Percentiles rank a stretch among this genome's conserved stretches.
Evolutionary conservation across 768 basidiomycete genomes (phyloP).

Genomic region (Podaxis carcinomalis): DNA sequence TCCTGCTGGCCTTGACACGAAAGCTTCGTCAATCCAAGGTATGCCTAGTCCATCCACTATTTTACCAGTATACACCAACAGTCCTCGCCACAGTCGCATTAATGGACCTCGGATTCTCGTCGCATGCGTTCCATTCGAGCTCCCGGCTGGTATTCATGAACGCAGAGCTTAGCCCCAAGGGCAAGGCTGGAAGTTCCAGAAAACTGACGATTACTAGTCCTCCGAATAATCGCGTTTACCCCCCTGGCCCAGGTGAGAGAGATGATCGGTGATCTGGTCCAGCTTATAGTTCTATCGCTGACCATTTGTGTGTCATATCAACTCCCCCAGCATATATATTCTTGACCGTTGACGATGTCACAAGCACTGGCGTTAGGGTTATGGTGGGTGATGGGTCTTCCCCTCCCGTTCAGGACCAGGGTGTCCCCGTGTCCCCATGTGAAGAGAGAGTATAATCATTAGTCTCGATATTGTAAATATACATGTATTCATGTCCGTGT

Average conservation of each 20-base stretch:
- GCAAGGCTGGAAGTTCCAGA: slow-evolving; percentile 19
- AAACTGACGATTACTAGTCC: slow-evolving; percentile 29
- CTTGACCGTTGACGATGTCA: slow-evolving; percentile 14
- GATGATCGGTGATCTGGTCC: neutral
- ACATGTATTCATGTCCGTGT: too few species aligned
- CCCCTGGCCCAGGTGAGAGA: slow-evolving; percentile 33
- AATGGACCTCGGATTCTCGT: slow-evolving; percentile 39
- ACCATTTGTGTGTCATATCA: neutral
- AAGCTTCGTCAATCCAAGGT: slow-evolving; percentile 26
- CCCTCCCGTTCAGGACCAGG: slow-evolving; percentile 33
- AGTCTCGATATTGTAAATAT: too few species aligned
- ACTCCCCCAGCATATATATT: neutral
- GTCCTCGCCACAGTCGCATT: slow-evolving; percentile 24
- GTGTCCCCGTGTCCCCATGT: slow-evolving; percentile 17
- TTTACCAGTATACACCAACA: neutral
- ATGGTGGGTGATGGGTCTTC: slow-evolving; percentile 35
- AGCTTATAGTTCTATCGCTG: neutral
- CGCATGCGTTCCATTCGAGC: slow-evolving; percentile 38
- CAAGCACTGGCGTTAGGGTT: slow-evolving; percentile 31
- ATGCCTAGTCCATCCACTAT: neutral
- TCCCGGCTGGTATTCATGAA: slow-evolving; percentile 33
- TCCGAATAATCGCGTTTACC: slow-evolving; percentile 31
- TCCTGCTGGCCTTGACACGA: slow-evolving; percentile 22
- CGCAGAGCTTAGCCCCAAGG: slow-evolving; percentile 22
- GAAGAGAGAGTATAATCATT: neutral